A percentile compares a stretch with the other conserved stretches of the same genome.
These are phyloP conservation scores for Silene noctiflora DNA, from an alignment of 179 eudicot species.

Conservation along the genomic window DNA sequence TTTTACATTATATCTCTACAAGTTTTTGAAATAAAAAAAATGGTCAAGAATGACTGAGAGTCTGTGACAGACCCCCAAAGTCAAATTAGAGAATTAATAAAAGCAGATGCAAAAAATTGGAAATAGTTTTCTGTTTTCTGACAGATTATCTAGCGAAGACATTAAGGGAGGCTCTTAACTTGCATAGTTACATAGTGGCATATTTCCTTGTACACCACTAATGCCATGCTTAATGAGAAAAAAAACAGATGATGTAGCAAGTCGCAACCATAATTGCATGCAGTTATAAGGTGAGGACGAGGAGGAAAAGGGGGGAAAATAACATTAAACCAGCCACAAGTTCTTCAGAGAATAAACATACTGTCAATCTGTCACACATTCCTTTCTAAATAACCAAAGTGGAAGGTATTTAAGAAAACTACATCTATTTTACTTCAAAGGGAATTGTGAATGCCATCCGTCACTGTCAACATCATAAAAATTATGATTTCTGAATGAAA, in stretches of 20 bases:
- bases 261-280: neutral
- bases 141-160: too few relatives aligned
- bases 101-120: neutral
- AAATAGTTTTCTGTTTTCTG: neutral
- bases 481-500: slow-evolving; percentile 1
- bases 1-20: neutral
- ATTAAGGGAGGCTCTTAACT: too few relatives aligned
- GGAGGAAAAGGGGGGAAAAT: too few relatives aligned
- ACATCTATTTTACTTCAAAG: neutral
- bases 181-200: too few relatives aligned
- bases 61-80: neutral
- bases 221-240: neutral
- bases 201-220: neutral
- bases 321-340: too few relatives aligned
- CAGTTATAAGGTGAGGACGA: neutral
- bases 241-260: neutral
- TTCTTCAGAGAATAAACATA: too few relatives aligned
- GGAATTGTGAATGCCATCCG: neutral
- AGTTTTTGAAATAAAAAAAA: neutral
- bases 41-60: neutral
- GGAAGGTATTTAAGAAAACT: neutral
- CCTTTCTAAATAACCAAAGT: neutral
- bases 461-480: neutral
- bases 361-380: too few relatives aligned
- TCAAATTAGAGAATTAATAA: neutral